These are phyloP conservation scores for Aspergillus ibericus DNA, from an alignment of 2,329 filamentous ascomycete species.

Conservation along the genomic window DNA sequence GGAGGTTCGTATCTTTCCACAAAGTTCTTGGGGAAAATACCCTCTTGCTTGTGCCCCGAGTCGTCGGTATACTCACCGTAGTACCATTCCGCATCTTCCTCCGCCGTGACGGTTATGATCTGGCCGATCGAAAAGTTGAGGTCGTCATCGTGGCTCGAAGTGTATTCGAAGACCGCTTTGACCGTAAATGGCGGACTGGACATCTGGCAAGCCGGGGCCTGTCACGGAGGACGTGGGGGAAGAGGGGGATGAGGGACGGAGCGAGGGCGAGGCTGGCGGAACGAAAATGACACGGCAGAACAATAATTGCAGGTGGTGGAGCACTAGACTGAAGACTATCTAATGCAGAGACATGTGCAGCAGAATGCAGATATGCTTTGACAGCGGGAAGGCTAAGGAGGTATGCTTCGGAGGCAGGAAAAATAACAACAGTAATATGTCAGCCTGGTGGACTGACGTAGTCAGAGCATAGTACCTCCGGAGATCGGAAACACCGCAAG, in stretches of 20 bases:
- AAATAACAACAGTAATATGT: slow-evolving; percentile 29
- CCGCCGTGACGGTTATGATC: slow-evolving; percentile 88
- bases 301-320: slow-evolving; percentile 19
- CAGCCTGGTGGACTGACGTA: slow-evolving; percentile 31
- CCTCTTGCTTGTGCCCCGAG: slow-evolving; percentile 71
- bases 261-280: slow-evolving; percentile 10
- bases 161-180: slow-evolving; percentile 93
- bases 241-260: slow-evolving; percentile 5
- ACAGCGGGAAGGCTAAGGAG: slow-evolving; percentile 4
- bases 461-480: slow-evolving; percentile 28
- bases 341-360: slow-evolving; percentile 20
- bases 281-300: slow-evolving; percentile 12
- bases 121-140: slow-evolving; percentile 82
- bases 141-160: slow-evolving; percentile 90
- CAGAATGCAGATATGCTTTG: slow-evolving; percentile 11
- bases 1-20: slow-evolving; percentile 94
- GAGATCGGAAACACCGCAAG: slow-evolving; percentile 19
- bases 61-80: slow-evolving; percentile 81
- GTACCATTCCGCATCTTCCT: slow-evolving; percentile 94
- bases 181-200: slow-evolving; percentile 78
- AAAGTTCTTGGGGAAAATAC: slow-evolving; percentile 94
- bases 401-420: slow-evolving; percentile 12
- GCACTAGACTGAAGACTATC: slow-evolving; percentile 21
- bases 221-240: slow-evolving; percentile 20
- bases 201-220: slow-evolving; percentile 56